phyloP scores from a whole-genome alignment of 352 stramenopile species.

The Phytophthora ramorum region DNA sequence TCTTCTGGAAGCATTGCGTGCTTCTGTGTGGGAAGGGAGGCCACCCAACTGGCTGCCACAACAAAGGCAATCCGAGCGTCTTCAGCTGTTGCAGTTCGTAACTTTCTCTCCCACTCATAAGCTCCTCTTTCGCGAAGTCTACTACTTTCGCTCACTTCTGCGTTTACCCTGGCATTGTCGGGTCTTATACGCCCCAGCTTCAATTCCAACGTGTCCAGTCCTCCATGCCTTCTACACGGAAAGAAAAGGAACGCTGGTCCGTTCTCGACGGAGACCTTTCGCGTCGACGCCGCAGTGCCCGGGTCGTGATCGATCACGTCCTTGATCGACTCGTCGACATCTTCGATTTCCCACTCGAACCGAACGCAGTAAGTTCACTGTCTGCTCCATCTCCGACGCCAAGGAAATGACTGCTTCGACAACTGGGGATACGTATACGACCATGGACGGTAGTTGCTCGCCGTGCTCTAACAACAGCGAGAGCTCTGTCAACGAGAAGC shows the following conservation, averaged over 20 bases:
- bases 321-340: slow-evolving; percentile 50
- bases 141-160: slow-evolving; percentile 10
- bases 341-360: slow-evolving; percentile 47
- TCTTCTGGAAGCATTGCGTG: background rate
- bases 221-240: slow-evolving; percentile 19
- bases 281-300: slow-evolving; percentile 28
- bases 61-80: background rate
- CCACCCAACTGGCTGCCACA: background rate
- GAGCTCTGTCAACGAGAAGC: background rate
- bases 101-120: slow-evolving; percentile 22
- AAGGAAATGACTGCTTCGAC: slow-evolving; percentile 14
- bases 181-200: no score
- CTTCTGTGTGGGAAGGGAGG: slow-evolving; percentile 7
- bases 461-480: slow-evolving; percentile 2
- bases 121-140: slow-evolving; percentile 20
- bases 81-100: slow-evolving; percentile 5
- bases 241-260: slow-evolving; percentile 40
- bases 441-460: slow-evolving; percentile 17
- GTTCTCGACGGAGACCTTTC: slow-evolving; percentile 42
- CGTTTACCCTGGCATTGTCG: slow-evolving; percentile 5
- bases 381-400: background rate
- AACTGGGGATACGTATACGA: slow-evolving; percentile 13
- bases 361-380: background rate
- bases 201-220: no score
- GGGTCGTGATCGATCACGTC: slow-evolving; percentile 36